These are phyloP conservation scores for Colletotrichum horii DNA, from an alignment of 2,329 filamentous ascomycete species.

Conservation along the genomic window DNA sequence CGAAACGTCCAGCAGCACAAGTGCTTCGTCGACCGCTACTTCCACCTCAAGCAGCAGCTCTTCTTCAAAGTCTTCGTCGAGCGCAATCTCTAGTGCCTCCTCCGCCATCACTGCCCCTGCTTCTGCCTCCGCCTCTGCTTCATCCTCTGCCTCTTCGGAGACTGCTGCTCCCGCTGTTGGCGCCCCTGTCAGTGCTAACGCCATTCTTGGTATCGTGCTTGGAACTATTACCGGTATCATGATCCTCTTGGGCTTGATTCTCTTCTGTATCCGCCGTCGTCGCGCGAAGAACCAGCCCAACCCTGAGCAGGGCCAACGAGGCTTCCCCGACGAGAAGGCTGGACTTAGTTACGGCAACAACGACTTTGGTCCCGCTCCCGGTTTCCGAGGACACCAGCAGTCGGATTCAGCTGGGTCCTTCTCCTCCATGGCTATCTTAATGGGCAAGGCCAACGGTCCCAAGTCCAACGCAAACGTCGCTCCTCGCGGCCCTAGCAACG, in stretches of 20 bases:
- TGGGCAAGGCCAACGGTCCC: constrained; percentile 49
- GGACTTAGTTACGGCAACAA: constrained; percentile 50
- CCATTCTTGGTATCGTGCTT: constrained; percentile 81
- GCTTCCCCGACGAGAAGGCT: constrained; percentile 61
- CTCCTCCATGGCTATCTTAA: constrained; percentile 69
- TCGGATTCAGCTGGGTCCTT: constrained; percentile 62
- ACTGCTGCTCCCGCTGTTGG: constrained; percentile 23
- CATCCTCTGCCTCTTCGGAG: constrained; percentile 13
- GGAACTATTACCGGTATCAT: constrained; percentile 81
- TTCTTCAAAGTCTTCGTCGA: constrained; percentile 26
- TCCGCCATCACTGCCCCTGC: constrained; percentile 28
- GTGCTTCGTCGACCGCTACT: constrained; percentile 29
- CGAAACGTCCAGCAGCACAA: constrained; percentile 31
- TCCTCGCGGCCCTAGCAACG: constrained; percentile 51
- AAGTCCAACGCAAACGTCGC: constrained; percentile 38
- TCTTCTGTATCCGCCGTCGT: constrained; percentile 68
- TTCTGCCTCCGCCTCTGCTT: constrained; percentile 30
- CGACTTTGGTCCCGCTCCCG: constrained; percentile 24
- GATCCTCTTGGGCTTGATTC: constrained; percentile 71
- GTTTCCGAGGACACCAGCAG: constrained; percentile 57
- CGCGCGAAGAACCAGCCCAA: constrained; percentile 61
- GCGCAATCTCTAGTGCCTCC: constrained; percentile 19
- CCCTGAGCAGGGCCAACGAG: constrained; percentile 49
- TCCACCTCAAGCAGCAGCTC: constrained; percentile 32
- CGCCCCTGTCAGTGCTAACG: constrained; percentile 39